Evolutionary conservation across 305 asterid genomes (phyloP), one percentile per base, ranked within the genome.

Genomic region (Solanum hybrid): DNA sequence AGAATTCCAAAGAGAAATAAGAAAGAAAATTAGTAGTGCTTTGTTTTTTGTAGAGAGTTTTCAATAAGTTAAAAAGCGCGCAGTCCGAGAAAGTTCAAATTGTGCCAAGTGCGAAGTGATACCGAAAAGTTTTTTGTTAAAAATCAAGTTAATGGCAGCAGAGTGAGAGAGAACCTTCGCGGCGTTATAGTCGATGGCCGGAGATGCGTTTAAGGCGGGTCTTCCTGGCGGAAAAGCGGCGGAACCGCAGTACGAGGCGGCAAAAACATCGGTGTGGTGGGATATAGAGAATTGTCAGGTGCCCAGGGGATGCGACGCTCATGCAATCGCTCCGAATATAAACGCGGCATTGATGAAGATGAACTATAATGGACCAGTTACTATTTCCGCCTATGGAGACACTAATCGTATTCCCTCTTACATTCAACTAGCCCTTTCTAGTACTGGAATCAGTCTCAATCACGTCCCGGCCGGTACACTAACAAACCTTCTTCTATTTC

Each of bases 261-360:
- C 98, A 57, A 96, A 94, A 93, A 92, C 91, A 10, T 95, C 98
- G 74, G 98, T 95, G 71, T 96, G 98, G 98, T 96, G 98, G 98
- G 98, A 96, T 93, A 95, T 96, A 37, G 99, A 96, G 93, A 96
- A 96, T 89, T 96, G 98, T 87, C 95, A 94, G 71, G 99, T 96
- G 87, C 98, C 96, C 6, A 93, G 91, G 85, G 77, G 90, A 12
- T 94, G 92, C 90, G 96, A 95, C 83, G 95, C 99, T 31, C 95
- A 94, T 91, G n/a, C 92, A 46, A 95, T 96, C 71, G 98, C 98
- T 5, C 98, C 93, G 94, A 96, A 95, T 87, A 96, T 96, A 79
- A 95, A 96, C 84, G 93, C 96, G 1, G 98, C 99, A 8, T 88
- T 96, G 29, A 93, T 91, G 13, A 95, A 95, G 75, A 90, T 94